Evolutionary conservation across 2,329 filamentous ascomycete species (phyloP).

Genomic region (Neonectria hederae): DNA sequence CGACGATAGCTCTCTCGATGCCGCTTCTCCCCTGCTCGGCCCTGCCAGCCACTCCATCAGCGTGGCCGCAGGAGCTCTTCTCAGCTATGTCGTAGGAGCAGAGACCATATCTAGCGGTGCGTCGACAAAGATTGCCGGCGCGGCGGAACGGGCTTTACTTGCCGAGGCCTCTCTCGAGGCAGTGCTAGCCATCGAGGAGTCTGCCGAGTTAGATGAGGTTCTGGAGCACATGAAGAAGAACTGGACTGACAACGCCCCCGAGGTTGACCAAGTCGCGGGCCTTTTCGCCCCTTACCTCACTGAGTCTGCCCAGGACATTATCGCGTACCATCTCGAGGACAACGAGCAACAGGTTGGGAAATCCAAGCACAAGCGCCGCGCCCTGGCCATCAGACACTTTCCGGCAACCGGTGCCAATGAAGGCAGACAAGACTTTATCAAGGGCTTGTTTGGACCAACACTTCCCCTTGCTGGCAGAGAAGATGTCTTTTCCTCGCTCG

Average conservation of each 20-base stretch:
- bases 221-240: conserved; percentile 26
- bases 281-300: conserved; percentile 26
- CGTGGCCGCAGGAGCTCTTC: conserved; percentile 13
- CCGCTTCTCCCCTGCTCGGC: conserved; percentile 11
- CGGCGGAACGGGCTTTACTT: conserved; percentile 19
- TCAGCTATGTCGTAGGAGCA: conserved; percentile 15
- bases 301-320: conserved; percentile 13
- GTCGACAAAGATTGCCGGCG: conserved; percentile 14
- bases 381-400: conserved; percentile 12
- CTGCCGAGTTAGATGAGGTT: conserved; percentile 28
- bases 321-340: conserved; percentile 4
- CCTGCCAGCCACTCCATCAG: conserved; percentile 15
- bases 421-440: conserved; percentile 23
- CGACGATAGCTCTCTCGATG: conserved; percentile 8
- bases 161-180: conserved; percentile 27
- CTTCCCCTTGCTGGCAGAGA: conserved; percentile 23
- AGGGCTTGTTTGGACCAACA: conserved; percentile 30
- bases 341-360: background rate
- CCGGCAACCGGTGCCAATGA: background rate
- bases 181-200: conserved; percentile 27
- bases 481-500: conserved; percentile 25
- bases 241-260: conserved; percentile 21
- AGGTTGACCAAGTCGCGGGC: conserved; percentile 13
- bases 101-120: conserved; percentile 8
- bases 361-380: background rate